Conservation (phyloP, 176 grass and related monocot species). For the Triticum dicoccoides region DNA sequence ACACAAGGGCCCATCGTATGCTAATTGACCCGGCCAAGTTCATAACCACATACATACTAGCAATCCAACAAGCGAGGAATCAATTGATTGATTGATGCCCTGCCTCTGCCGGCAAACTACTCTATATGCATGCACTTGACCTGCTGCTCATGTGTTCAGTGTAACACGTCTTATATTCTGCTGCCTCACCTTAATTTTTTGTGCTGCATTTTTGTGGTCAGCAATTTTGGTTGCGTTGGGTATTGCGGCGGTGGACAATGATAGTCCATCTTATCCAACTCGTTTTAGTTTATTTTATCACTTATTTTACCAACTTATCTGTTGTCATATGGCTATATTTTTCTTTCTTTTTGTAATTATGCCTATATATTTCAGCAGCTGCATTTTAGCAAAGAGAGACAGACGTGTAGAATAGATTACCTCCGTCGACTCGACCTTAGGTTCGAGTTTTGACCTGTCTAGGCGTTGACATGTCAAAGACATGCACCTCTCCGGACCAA, state of each 20-base stretch:
- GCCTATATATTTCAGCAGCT: too few species aligned
- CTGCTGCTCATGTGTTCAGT: neutral
- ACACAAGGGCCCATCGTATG: neutral
- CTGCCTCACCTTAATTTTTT: neutral
- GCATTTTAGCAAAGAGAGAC: too few species aligned
- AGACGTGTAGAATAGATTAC: too few species aligned
- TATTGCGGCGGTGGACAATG: neutral
- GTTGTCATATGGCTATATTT: too few species aligned
- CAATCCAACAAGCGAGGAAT: neutral
- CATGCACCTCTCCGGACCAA: too few species aligned
- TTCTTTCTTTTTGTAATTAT: too few species aligned
- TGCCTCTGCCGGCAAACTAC: neutral
- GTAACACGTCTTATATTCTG: neutral
- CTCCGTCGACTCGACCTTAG: too few species aligned
- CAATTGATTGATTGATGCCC: neutral
- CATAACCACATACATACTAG: too few species aligned
- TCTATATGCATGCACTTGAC: neutral
- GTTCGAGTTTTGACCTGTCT: too few species aligned
- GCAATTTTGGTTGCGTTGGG: neutral
- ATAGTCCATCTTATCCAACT: neutral
- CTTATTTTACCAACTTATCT: neutral
- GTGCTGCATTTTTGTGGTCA: neutral
- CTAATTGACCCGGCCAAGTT: neutral
- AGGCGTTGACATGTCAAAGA: too few species aligned
- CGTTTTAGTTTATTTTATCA: neutral